Percentiles rank a stretch among this genome's conserved stretches.
phyloP scores from a whole-genome alignment of 208 protist species.

The Crithidia bombi region DNA sequence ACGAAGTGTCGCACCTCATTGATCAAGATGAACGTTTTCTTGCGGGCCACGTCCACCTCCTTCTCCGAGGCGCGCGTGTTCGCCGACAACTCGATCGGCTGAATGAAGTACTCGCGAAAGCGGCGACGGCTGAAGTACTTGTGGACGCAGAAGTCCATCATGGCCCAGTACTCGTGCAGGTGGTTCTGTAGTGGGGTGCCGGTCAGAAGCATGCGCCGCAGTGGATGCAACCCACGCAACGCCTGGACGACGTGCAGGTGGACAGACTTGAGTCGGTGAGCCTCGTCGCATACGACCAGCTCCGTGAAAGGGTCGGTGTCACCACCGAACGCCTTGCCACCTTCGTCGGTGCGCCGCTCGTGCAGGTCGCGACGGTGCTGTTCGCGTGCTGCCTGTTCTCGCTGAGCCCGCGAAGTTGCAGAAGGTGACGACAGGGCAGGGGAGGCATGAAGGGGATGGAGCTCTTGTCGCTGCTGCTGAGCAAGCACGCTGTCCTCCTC shows the following conservation, averaged over 20 bases:
- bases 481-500: slow-evolving; percentile 29
- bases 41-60: slow-evolving; percentile 65
- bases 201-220: slow-evolving; percentile 87
- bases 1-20: slow-evolving; percentile 82
- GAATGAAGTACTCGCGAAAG: slow-evolving; percentile 78
- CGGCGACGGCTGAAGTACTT: slow-evolving; percentile 76
- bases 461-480: neutral
- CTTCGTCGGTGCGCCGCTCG: slow-evolving; percentile 34
- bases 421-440: neutral
- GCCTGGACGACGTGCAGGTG: slow-evolving; percentile 75
- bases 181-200: slow-evolving; percentile 95
- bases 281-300: slow-evolving; percentile 94
- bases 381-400: neutral
- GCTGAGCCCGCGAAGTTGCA: neutral
- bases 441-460: neutral
- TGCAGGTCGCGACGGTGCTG: slow-evolving; percentile 18
- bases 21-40: slow-evolving; percentile 85
- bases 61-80: slow-evolving; percentile 50
- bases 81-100: slow-evolving; percentile 72
- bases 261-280: slow-evolving; percentile 90
- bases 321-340: slow-evolving; percentile 35
- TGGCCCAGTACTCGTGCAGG: slow-evolving; percentile 90
- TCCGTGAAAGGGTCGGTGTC: slow-evolving; percentile 63
- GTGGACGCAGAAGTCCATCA: slow-evolving; percentile 89
- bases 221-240: slow-evolving; percentile 70